phyloP scores from a whole-genome alignment of 169 alveolate species.

The Plasmodium falciparum region DNA sequence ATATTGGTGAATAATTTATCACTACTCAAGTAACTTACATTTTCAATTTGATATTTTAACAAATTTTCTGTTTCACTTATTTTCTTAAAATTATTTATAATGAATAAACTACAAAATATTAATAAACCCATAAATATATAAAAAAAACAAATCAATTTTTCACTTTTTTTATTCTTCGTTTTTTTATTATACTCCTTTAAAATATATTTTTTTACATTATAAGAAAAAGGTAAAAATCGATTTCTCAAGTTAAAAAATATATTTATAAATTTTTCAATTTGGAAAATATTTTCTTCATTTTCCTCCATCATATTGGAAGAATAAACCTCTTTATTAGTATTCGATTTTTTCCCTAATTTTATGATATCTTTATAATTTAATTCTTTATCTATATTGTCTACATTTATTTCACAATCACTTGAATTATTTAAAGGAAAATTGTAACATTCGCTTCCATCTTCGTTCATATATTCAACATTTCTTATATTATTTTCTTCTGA shows the following conservation, averaged over 20 bases:
- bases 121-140: slow-evolving; percentile 23
- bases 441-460: neutral
- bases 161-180: slow-evolving; percentile 8
- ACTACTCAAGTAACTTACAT: slow-evolving; percentile 27
- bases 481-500: slow-evolving; percentile 12
- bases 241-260: slow-evolving; percentile 26
- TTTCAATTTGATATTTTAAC: slow-evolving; percentile 56
- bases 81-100: slow-evolving; percentile 48
- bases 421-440: slow-evolving; percentile 11
- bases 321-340: slow-evolving; percentile 5
- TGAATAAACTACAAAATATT: slow-evolving; percentile 33
- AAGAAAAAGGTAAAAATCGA: slow-evolving; percentile 52
- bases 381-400: neutral
- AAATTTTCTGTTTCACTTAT: slow-evolving; percentile 35
- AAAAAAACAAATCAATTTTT: slow-evolving; percentile 8
- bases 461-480: slow-evolving; percentile 2
- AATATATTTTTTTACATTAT: slow-evolving; percentile 59
- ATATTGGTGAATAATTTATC: slow-evolving; percentile 15
- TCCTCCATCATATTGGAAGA: neutral
- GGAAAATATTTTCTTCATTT: slow-evolving; percentile 37
- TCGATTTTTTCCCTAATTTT: slow-evolving; percentile 9
- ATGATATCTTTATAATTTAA: slow-evolving; percentile 41
- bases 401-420: slow-evolving; percentile 25
- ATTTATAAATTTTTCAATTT: slow-evolving; percentile 53
- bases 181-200: slow-evolving; percentile 37